A percentile compares a stretch with the other conserved stretches of the same genome.
phyloP scores from a whole-genome alignment of 2,329 filamentous ascomycete species.

The Beauveria sp. region DNA sequence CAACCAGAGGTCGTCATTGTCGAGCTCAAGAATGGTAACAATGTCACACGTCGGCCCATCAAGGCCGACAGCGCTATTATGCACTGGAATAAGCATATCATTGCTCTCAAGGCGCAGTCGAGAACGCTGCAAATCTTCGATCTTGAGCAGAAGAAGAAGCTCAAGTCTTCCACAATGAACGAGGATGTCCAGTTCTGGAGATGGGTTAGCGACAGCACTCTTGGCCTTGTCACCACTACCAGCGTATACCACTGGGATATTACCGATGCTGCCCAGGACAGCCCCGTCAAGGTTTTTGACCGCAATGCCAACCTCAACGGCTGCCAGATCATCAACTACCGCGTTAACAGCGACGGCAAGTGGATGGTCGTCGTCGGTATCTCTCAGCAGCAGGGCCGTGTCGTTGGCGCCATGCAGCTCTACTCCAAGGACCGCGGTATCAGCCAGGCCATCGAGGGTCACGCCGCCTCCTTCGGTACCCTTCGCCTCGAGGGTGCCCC shows the following conservation, averaged over 20 bases:
- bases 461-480: constrained; percentile 89
- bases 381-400: constrained; percentile 83
- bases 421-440: constrained; percentile 95
- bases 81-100: constrained; percentile 95
- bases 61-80: constrained; percentile 99
- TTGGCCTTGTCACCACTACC: constrained; percentile 85
- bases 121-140: constrained; percentile 98
- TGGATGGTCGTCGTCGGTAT: constrained; percentile 99
- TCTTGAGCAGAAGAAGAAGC: constrained; percentile 82
- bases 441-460: constrained; percentile 95
- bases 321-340: constrained; percentile 99
- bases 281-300: constrained; percentile 87
- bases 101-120: constrained; percentile 89
- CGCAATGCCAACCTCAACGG: constrained; percentile 81
- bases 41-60: constrained; percentile 88
- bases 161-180: constrained; percentile 93
- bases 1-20: constrained; percentile 94
- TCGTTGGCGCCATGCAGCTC: constrained; percentile 93
- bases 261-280: constrained; percentile 70
- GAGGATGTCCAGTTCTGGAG: constrained; percentile 99
- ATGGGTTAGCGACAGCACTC: constrained; percentile 85
- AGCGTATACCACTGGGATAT: constrained; percentile 98
- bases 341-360: constrained; percentile 88
- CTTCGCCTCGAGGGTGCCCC: constrained; percentile 82
- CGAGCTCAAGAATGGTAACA: constrained; percentile 96